Percentiles rank a stretch among this genome's conserved stretches.
These are phyloP conservation scores for Mrakia gelida DNA, from an alignment of 768 basidiomycete genomes.

Conservation along the genomic window DNA sequence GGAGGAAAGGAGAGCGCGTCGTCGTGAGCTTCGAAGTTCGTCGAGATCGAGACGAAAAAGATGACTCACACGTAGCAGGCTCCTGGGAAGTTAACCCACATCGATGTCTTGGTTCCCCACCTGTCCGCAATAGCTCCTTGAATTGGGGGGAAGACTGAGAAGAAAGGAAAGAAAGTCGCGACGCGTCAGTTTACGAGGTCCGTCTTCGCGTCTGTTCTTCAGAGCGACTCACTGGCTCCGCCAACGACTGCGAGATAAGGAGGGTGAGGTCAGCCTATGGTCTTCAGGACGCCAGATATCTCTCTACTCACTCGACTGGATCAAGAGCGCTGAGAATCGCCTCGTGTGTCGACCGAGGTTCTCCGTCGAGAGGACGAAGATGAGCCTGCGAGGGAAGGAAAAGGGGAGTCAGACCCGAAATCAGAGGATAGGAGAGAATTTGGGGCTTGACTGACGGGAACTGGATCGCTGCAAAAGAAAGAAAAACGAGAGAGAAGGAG, in stretches of 20 bases:
- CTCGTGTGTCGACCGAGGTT: background rate
- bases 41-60: background rate
- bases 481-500: background rate
- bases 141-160: background rate
- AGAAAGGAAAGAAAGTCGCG: background rate
- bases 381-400: background rate
- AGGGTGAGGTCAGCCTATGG: background rate
- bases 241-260: background rate
- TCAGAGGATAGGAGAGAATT: too few species aligned
- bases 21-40: background rate
- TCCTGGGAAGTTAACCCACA: background rate
- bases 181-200: background rate
- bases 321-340: background rate
- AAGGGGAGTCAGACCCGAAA: background rate
- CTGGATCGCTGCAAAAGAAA: background rate
- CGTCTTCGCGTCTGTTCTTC: background rate
- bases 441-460: background rate
- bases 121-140: background rate
- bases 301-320: background rate
- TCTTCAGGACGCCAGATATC: background rate
- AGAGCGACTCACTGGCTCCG: background rate
- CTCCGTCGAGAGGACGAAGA: background rate
- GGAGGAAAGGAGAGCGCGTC: background rate
- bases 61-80: background rate
- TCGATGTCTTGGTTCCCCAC: background rate